Percentiles rank a stretch among this genome's conserved stretches.
These are phyloP conservation scores for Rhododendron ferrugineum DNA, from an alignment of 148 eudicot species.

Conservation along the genomic window DNA sequence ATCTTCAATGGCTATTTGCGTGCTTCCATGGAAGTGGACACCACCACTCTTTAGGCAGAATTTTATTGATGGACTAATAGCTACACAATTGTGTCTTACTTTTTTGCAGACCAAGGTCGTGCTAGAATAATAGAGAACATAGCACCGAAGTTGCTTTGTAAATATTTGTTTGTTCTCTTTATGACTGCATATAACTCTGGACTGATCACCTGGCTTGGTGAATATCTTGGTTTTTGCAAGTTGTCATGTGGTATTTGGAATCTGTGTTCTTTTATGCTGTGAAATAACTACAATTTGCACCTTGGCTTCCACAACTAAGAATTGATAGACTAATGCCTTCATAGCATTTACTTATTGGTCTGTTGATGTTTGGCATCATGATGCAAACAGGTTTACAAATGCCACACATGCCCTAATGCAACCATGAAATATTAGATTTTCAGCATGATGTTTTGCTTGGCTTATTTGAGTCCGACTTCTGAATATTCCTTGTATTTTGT, in stretches of 20 bases:
- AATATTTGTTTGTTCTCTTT: background rate
- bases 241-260: background rate
- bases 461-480: background rate
- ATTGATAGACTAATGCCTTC: background rate
- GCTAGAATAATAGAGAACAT: background rate
- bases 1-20: background rate
- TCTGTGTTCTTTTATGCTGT: background rate
- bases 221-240: background rate
- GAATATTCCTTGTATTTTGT: background rate
- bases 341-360: background rate
- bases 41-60: background rate
- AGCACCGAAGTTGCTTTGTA: background rate
- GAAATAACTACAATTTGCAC: background rate
- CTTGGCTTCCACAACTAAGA: background rate
- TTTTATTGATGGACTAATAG: background rate
- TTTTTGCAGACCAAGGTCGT: background rate
- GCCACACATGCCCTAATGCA: background rate
- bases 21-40: background rate
- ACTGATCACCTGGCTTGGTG: background rate
- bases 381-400: background rate
- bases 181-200: background rate
- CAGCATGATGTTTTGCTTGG: background rate
- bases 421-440: background rate
- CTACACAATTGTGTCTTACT: background rate
- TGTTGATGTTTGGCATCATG: background rate